phyloP scores from a whole-genome alignment of 2,329 filamentous ascomycete species.

The Fusarium euwallaceae region DNA sequence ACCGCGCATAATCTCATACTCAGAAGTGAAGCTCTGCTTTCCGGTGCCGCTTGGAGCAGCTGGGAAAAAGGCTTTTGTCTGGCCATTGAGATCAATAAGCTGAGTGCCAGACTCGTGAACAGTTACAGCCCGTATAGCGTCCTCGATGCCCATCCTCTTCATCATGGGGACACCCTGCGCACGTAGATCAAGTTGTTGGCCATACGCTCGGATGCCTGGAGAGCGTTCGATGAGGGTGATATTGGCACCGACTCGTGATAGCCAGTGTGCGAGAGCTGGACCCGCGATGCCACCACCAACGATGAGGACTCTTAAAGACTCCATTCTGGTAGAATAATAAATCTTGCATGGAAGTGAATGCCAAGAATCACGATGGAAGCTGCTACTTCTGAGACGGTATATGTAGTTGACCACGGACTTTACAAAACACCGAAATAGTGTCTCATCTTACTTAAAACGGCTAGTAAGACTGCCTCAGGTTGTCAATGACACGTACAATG shows the following conservation, averaged over 20 bases:
- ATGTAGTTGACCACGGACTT: neutral
- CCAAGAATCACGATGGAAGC: neutral
- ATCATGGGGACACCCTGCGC: slow-evolving; percentile 7
- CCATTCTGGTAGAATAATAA: neutral
- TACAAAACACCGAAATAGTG: neutral
- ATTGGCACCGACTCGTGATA: slow-evolving; percentile 24
- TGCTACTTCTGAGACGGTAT: neutral
- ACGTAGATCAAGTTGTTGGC: slow-evolving; percentile 19
- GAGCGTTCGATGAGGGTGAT: slow-evolving; percentile 27
- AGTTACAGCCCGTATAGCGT: neutral
- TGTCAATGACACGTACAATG: neutral
- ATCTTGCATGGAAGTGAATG: neutral
- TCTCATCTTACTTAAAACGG: neutral
- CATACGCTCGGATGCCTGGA: neutral
- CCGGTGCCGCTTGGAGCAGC: neutral
- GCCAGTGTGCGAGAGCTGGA: slow-evolving; percentile 32
- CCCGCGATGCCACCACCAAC: slow-evolving; percentile 36
- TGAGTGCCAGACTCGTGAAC: slow-evolving; percentile 4
- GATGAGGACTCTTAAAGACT: slow-evolving; percentile 21
- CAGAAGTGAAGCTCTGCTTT: slow-evolving; percentile 2
- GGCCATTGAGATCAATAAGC: neutral
- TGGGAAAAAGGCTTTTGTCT: slow-evolving; percentile 4
- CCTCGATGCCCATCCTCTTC: slow-evolving; percentile 31
- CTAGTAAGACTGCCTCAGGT: neutral
- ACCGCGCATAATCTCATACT: slow-evolving; percentile 5